These are phyloP conservation scores for Truncatella angustata DNA, from an alignment of 2,329 filamentous ascomycete species.

Conservation along the genomic window DNA sequence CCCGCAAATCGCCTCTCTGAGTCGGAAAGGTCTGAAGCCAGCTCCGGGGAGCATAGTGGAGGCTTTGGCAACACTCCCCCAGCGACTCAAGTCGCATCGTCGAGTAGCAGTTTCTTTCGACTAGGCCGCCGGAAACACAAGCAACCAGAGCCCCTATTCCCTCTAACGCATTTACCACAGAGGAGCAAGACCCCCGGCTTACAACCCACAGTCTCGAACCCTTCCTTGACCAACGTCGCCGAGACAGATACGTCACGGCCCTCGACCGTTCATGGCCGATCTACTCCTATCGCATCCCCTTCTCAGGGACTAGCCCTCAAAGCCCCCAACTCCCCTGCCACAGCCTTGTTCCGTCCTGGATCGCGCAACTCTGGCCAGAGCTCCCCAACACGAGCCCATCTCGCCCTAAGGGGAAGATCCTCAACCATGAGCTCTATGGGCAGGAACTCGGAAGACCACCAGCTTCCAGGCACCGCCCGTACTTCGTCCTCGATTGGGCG, in stretches of 20 bases:
- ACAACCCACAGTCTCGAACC: slow-evolving; percentile 36
- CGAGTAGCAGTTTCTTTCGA: slow-evolving; percentile 71
- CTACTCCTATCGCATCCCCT: slow-evolving; percentile 34
- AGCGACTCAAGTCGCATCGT: slow-evolving; percentile 62
- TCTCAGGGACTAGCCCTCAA: slow-evolving; percentile 29
- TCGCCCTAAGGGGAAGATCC: slow-evolving; percentile 71
- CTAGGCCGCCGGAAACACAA: slow-evolving; percentile 75
- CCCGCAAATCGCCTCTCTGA: slow-evolving; percentile 71
- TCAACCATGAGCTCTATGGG: slow-evolving; percentile 86
- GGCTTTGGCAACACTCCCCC: slow-evolving; percentile 57
- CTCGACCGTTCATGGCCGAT: slow-evolving; percentile 28
- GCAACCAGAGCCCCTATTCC: slow-evolving; percentile 75
- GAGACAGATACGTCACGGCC: slow-evolving; percentile 21
- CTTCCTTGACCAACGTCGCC: slow-evolving; percentile 36
- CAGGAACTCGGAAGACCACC: slow-evolving; percentile 68
- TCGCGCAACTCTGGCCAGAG: slow-evolving; percentile 63
- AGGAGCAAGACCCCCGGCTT: slow-evolving; percentile 51
- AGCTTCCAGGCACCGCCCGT: slow-evolving; percentile 65
- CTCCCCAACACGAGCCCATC: slow-evolving; percentile 58
- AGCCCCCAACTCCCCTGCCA: slow-evolving; percentile 42
- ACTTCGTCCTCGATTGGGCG: slow-evolving; percentile 87
- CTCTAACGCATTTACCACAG: slow-evolving; percentile 79
- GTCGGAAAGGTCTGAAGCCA: slow-evolving; percentile 86
- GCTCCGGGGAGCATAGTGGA: slow-evolving; percentile 62
- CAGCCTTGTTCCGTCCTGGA: slow-evolving; percentile 47